Conservation (phyloP, 352 stramenopile species). For the Globisporangium carolinianum region DNA sequence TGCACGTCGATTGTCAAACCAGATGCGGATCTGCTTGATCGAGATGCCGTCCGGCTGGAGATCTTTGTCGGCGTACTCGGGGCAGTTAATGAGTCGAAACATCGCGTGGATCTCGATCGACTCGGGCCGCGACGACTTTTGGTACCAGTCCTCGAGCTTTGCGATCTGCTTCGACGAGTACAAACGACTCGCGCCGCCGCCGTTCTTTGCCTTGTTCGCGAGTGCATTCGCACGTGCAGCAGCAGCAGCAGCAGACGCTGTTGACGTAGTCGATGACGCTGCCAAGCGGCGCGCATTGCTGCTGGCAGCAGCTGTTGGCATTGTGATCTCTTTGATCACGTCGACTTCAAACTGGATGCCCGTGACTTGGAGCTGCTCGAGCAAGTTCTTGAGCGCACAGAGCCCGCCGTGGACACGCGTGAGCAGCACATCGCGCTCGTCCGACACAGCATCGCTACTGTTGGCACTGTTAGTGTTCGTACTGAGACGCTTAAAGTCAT, state of each 20-base stretch:
- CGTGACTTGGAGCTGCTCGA: conserved; percentile 73
- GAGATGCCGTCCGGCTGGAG: conserved; percentile 82
- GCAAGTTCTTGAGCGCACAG: conserved; percentile 57
- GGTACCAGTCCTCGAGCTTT: conserved; percentile 87
- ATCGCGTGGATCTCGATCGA: conserved; percentile 85
- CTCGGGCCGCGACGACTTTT: conserved; percentile 73
- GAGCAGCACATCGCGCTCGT: conserved; percentile 34
- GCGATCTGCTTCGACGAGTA: conserved; percentile 86
- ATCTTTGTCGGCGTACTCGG: conserved; percentile 75
- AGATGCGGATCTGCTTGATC: conserved; percentile 85
- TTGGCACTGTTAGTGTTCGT: conserved; percentile 7
- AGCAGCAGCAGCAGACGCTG: conserved; percentile 4
- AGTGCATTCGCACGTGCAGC: conserved; percentile 29
- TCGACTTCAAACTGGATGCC: conserved; percentile 82
- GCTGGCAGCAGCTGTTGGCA: conserved; percentile 28
- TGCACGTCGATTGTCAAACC: conserved; percentile 82
- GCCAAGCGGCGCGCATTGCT: conserved; percentile 30
- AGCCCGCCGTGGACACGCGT: conserved; percentile 50
- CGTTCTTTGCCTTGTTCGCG: conserved; percentile 58
- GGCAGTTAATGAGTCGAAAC: conserved; percentile 86
- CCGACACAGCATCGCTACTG: conserved; percentile 11
- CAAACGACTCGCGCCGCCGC: conserved; percentile 47
- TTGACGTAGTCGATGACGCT: conserved; percentile 13
- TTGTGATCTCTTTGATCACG: conserved; percentile 70
- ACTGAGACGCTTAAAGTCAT: conserved; percentile 26